Percentiles rank a stretch among this genome's conserved stretches.
phyloP scores from a whole-genome alignment of 2,329 filamentous ascomycete genomes.

The Cylindrodendrum hubeiense region DNA sequence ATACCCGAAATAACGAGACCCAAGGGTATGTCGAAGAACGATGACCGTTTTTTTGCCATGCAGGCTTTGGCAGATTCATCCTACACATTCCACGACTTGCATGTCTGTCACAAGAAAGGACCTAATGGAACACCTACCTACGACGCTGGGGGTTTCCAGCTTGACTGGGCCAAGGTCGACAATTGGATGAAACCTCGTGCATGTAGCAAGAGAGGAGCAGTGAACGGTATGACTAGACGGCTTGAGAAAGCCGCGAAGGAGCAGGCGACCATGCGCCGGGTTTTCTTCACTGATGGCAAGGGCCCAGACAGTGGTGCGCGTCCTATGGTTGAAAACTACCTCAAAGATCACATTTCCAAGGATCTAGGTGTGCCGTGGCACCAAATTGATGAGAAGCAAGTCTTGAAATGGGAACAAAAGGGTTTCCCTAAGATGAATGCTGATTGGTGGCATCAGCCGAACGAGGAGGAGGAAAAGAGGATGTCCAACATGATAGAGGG shows the following conservation, averaged over 20 bases:
- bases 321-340: not conserved
- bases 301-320: not conserved
- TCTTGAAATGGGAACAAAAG: conserved; percentile 25
- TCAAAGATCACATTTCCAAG: conserved; percentile 36
- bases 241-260: not conserved
- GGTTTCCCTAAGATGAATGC: conserved; percentile 24
- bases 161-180: conserved; percentile 33
- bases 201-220: conserved; percentile 23
- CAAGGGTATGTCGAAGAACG: not conserved
- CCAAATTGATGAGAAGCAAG: conserved; percentile 23
- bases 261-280: not conserved
- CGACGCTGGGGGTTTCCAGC: conserved; percentile 30
- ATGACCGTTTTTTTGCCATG: not conserved
- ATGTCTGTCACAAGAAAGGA: conserved; percentile 35
- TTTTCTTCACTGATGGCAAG: conserved; percentile 28
- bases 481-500: conserved; percentile 17
- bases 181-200: conserved; percentile 29
- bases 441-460: conserved; percentile 28
- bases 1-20: conserved; percentile 13
- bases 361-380: conserved; percentile 30
- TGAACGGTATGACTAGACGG: conserved; percentile 20
- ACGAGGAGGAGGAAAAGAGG: conserved; percentile 25
- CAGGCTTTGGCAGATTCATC: conserved; percentile 2
- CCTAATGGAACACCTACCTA: conserved; percentile 31
- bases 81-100: conserved; percentile 15